Evolutionary conservation across 371 early-diverging fungal genomes (phyloP), one percentile per base, ranked within the genome.

Genomic region (Dichotomocladium elegans): DNA sequence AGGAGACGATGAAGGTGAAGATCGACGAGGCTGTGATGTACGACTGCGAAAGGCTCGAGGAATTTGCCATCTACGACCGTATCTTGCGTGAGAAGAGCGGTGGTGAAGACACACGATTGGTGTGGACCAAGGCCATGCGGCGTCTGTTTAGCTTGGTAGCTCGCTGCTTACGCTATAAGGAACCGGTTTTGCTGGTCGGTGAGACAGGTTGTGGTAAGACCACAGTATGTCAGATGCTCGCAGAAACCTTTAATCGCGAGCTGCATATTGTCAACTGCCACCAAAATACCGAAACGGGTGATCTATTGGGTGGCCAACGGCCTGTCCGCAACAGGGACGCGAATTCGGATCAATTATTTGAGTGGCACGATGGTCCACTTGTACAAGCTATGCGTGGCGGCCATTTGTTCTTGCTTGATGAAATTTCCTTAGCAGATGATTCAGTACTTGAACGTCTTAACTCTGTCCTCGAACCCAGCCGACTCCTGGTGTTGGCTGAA

Each of bases 121-220:
- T 94, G 1, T 96, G 96, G 98, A 98, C 97, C 8, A 85, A 85
- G 62, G 89, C 95, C 2, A 95, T 97, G 95, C 87, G 90, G 57
- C 82, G 95, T 26, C 74, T 99, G 49, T 92, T 98, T 55, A 86
- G 89, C 22, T 75, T 98, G 28, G 92, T 98, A 5, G 81, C 87
- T 17, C 81, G 86, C 31, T 93, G 94, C 48, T 72, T 96, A 49
- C 63, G 78, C 43, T 82, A 88, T 71, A 82, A 87, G 37, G 99
- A 99, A 64, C 98, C 99, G 17, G 91, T 99, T 19, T 70, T 99
- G 17, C 81, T 99, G 5, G 95, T 99, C 1, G 99, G 99, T 43
- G 99, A 98, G 63, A 99, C 99, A 8, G 99, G 99, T 14, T 95
- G 96, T 67, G 99, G 99, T 50, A 99, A 99, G 71, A 99, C 99